Conservation (phyloP, 768 basidiomycete genomes). For the Gloeopeniophorella convolvens region DNA sequence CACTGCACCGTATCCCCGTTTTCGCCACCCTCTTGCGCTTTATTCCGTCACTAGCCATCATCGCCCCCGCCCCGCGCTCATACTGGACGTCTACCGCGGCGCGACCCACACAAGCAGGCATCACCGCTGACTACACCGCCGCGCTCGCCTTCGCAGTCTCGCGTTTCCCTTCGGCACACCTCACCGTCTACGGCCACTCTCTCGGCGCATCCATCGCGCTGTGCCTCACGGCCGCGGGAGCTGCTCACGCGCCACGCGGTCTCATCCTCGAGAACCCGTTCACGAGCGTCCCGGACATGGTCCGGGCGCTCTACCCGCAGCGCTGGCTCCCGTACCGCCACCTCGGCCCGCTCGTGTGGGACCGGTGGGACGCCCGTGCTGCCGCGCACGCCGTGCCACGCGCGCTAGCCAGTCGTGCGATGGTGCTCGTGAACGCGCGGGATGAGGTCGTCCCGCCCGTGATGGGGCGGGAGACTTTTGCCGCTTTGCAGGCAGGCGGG, state of each 20-base stretch:
- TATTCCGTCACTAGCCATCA: conserved; percentile 22
- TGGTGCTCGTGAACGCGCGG: conserved; percentile 36
- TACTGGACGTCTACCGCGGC: conserved; percentile 42
- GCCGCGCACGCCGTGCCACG: conserved; percentile 23
- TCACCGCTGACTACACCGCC: conserved; percentile 36
- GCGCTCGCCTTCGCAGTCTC: conserved; percentile 29
- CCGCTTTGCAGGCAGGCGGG: conserved; percentile 2
- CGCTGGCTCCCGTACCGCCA: conserved; percentile 45
- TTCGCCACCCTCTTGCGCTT: conserved; percentile 31
- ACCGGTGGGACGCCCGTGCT: conserved; percentile 40
- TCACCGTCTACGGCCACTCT: conserved; percentile 43
- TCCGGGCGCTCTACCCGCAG: conserved; percentile 40
- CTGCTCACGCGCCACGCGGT: conserved; percentile 27
- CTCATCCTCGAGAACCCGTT: conserved; percentile 47
- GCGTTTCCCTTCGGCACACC: conserved; percentile 28
- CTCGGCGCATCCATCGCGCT: conserved; percentile 41
- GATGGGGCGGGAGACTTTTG: conserved; percentile 32
- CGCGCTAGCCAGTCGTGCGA: conserved; percentile 23
- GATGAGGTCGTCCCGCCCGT: conserved; percentile 41
- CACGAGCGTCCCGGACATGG: conserved; percentile 40
- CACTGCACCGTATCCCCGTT: conserved; percentile 38
- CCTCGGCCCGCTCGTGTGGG: conserved; percentile 37
- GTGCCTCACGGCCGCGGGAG: conserved; percentile 24
- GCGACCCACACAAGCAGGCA: conserved; percentile 33
- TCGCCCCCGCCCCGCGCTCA: conserved; percentile 42